Evolutionary conservation across 1,284 basidiomycete genomes (phyloP).

Genomic region (Pyrrhoderma lamaoense): DNA sequence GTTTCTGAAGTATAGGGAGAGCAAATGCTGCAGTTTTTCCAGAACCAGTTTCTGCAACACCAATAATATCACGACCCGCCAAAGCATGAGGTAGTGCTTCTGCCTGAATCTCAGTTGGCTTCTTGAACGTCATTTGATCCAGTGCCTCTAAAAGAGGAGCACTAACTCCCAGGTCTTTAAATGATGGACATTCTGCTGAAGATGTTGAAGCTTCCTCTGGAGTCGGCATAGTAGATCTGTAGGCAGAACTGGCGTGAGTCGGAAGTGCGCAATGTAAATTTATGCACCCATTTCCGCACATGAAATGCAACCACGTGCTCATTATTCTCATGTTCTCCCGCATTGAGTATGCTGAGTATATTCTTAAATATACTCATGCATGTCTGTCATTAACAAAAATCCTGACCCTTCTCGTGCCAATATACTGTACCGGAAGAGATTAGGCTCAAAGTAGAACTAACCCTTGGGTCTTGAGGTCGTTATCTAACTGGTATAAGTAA

Average conservation of each 20-base stretch:
- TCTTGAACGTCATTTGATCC: slow-evolving; percentile 74
- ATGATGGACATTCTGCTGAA: slow-evolving; percentile 36
- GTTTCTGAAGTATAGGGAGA: slow-evolving; percentile 90
- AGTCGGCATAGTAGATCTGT: slow-evolving; percentile 34
- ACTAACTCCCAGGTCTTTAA: slow-evolving; percentile 80
- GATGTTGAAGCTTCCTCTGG: slow-evolving; percentile 58
- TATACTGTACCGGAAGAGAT: no score
- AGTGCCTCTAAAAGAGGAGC: slow-evolving; percentile 86
- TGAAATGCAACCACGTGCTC: no score
- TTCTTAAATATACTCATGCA: no score
- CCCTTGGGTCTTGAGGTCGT: no score
- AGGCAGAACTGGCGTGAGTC: background rate
- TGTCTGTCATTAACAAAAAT: no score
- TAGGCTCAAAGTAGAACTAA: no score
- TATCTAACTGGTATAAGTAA: background rate
- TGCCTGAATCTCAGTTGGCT: slow-evolving; percentile 89
- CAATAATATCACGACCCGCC: slow-evolving; percentile 91
- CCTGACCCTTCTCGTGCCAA: no score
- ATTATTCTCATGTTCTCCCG: no score
- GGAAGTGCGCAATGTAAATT: no score
- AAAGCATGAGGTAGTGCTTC: slow-evolving; percentile 89
- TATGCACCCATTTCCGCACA: no score
- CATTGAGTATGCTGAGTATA: no score
- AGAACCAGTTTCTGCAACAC: slow-evolving; percentile 94
- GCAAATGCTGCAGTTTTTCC: slow-evolving; percentile 99